Base-by-base conservation (phyloP, 371 early-diverging fungal species). In the Mucor saturninus region DNA sequence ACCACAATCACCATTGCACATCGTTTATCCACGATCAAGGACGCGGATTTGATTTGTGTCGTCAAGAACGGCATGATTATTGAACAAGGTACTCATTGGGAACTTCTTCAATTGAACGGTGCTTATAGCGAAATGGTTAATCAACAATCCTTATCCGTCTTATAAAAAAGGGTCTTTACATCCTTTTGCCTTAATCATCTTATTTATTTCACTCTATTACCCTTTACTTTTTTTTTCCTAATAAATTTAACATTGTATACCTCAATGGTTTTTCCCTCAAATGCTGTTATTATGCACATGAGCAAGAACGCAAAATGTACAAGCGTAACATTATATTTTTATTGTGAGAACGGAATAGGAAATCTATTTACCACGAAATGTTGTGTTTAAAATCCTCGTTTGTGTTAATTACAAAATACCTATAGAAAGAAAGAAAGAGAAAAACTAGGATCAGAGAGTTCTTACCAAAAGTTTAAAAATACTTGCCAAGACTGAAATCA, bases 1-100 rank as follows among this genome's bases (percentile, higher is more conserved):
- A 88, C 83, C 10, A 89, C 92, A 4, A 81, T 92, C 31, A 84
- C 86, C 5, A 87, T 92, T 75, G 91, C 92, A 2, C 88, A 86
- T 69, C 72, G 90, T 15, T 71, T 96, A 48, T 86, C 91, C 21
- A 91, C 92, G n/a, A 92, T 92, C 53, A 62, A 73, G 72, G 69
- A 89, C 52, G 91, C 93, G 6, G 96, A 96, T 65, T 54, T 83
- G 52, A 92, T 93, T 49, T 74, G 87, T 15, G 90, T 91, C 0
- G 78, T 93, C 62, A 86, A 90, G 57, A 75, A 89, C 31, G 95
- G 95, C 6, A 71, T 68, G 5, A 85, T 96, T 30, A 82, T 86
- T 8, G 97, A 97, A 75, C 76, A 80, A 62, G 97, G 97, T 13
- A 90, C 86, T 8, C 95, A 94, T 73, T 82, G 83, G 54, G 86